Conservation (phyloP, 2,329 filamentous ascomycete species). For the Aspergillus sp. region DNA sequence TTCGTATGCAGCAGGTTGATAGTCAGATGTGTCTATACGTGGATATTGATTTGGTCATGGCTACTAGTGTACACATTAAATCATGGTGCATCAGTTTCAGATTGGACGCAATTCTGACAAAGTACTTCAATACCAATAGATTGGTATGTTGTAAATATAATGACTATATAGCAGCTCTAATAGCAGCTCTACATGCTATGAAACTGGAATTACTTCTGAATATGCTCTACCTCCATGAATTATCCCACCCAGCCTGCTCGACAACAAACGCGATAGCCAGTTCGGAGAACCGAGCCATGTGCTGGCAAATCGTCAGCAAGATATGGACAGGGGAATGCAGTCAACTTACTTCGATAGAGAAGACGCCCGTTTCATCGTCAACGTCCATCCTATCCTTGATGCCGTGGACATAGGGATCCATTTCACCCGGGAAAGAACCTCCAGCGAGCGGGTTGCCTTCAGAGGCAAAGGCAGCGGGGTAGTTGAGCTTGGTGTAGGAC, state of each 20-base stretch:
- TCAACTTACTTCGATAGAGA: constrained; percentile 3
- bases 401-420: constrained; percentile 4
- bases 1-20: no score
- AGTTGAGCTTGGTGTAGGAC: constrained; percentile 7
- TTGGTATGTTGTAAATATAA: no score
- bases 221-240: background rate
- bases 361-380: constrained; percentile 4
- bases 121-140: no score
- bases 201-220: no score
- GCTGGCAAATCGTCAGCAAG: background rate
- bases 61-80: no score
- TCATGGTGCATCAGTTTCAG: no score
- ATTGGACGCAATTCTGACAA: no score
- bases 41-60: no score
- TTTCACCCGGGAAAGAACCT: background rate
- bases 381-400: constrained; percentile 2
- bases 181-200: no score
- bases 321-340: background rate
- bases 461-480: constrained; percentile 5
- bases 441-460: constrained; percentile 3
- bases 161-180: no score
- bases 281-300: constrained; percentile 6
- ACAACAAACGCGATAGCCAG: constrained; percentile 3
- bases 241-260: constrained; percentile 6
- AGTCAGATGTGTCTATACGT: no score